Base-by-base conservation (phyloP, 2,329 filamentous ascomycete species). In the Colletotrichum sp. region DNA sequence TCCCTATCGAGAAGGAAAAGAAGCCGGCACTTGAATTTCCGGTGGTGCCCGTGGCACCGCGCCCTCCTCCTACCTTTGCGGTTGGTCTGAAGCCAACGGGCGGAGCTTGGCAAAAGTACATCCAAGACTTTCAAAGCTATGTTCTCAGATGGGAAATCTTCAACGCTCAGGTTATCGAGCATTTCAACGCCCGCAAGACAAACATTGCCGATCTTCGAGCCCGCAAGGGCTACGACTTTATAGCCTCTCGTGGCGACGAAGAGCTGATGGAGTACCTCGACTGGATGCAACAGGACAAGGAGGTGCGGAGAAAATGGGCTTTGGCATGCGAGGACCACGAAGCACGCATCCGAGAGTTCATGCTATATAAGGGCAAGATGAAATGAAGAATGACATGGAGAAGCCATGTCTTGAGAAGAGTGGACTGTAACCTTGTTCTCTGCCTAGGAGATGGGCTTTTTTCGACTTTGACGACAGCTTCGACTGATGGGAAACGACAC, bases 231-330 rank as follows among this genome's bases (percentile, higher is more conserved):
- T 84, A 85, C 55, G 80, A 79, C 2, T 91, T 90, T 82, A 80
- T 91, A 22, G 84, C 84, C 34, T 79, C 83, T 11, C 81, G 82
- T 2, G 82, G 88, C 28, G 85, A 89, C 52, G 77, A 79, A 2
- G 91, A 90, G 0, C 87, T 93, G 28, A 81, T 86, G 19, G 88
- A 90, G 71, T 95, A 95, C 81, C 82, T 91, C 74, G 85, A 85
- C 48, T 91, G 90, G 81, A 84, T 93, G 71, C 89, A 90, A 78
- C 91, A 94, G 82, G 94, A 96, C 80, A 89, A 91, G 77, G 86
- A 87, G 64, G 90, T 94, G 7, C 87, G 92, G 72, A 87, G 87
- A 79, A 88, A 89, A 72, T 95, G 94, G 93, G 84, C 84, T 34
- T 82, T 88, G 11, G 91, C 91, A 9, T 91, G 90, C 76, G 89